These are phyloP conservation scores for Cyclotella kingstonii DNA, from an alignment of 108 stramenopile genomes.

Conservation along the genomic window DNA sequence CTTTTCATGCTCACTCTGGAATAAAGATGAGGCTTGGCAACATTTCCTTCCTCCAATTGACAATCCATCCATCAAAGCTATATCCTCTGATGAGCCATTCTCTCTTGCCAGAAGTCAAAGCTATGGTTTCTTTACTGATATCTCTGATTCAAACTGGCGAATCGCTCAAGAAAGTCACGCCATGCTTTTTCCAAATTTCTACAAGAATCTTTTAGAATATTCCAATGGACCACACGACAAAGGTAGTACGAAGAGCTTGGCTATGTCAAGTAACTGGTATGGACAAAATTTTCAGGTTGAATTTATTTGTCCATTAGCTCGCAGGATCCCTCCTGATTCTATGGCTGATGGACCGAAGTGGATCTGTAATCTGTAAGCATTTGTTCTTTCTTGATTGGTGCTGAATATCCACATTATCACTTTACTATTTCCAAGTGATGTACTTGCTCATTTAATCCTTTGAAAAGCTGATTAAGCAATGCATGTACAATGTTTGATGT, in stretches of 20 bases:
- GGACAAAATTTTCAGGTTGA: conserved; percentile 56
- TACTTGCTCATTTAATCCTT: too few relatives aligned
- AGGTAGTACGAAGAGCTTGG: conserved; percentile 1
- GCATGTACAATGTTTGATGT: not conserved
- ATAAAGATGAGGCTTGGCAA: too few relatives aligned
- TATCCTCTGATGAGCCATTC: too few relatives aligned
- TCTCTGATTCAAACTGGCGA: conserved; percentile 25
- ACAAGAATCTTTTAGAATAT: conserved; percentile 5
- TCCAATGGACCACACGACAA: conserved; percentile 33
- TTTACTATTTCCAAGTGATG: not conserved
- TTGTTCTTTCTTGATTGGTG: not conserved
- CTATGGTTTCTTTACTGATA: conserved; percentile 31
- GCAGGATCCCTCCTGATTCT: conserved; percentile 41
- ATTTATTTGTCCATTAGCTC: conserved; percentile 45
- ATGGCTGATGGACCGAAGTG: conserved; percentile 53
- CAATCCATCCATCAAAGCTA: too few relatives aligned
- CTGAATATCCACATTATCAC: not conserved
- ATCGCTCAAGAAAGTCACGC: conserved; percentile 26
- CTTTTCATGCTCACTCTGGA: too few relatives aligned
- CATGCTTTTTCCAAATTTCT: conserved; percentile 27
- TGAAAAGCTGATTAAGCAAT: not conserved
- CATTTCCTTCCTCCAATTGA: too few relatives aligned
- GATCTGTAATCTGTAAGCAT: conserved; percentile 33
- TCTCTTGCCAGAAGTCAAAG: conserved; percentile 31
- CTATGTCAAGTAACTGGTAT: conserved; percentile 23